Percentiles rank a stretch among this genome's conserved stretches.
These are phyloP conservation scores for Solanum appendiculatum DNA, from an alignment of 257 asterid species.

Conservation along the genomic window DNA sequence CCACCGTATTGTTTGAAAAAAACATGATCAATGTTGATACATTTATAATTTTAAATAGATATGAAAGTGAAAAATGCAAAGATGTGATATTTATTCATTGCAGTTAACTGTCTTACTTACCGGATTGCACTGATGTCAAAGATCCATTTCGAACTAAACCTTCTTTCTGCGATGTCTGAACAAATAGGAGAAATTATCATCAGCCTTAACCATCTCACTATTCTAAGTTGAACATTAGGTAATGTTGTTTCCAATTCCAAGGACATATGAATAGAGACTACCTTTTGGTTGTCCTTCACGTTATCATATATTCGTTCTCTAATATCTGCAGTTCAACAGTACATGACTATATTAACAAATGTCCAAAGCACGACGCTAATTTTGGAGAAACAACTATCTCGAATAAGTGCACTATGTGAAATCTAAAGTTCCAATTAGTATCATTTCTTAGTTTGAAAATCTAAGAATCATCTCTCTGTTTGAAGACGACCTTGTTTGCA, in stretches of 20 bases:
- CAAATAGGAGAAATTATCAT: neutral
- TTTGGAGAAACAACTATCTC: neutral
- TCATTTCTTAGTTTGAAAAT: neutral
- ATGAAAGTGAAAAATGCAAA: neutral
- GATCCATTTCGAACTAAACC: slow-evolving; percentile 67
- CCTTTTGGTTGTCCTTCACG: slow-evolving; percentile 51
- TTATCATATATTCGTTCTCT: slow-evolving; percentile 34
- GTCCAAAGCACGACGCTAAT: neutral
- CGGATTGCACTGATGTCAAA: slow-evolving; percentile 54
- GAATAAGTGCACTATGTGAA: neutral
- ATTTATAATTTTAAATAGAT: neutral
- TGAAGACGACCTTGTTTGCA: neutral
- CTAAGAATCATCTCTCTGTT: neutral
- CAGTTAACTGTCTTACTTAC: slow-evolving; percentile 16
- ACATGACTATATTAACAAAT: neutral
- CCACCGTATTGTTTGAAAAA: neutral
- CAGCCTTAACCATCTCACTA: neutral
- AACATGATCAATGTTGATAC: neutral
- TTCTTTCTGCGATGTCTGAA: slow-evolving; percentile 33
- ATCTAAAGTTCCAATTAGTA: neutral
- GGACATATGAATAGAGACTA: slow-evolving; percentile 4
- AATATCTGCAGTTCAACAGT: slow-evolving; percentile 25
- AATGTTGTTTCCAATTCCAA: neutral
- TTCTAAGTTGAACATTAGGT: neutral
- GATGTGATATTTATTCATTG: neutral